Conservation (phyloP, 2,329 filamentous ascomycete genomes). For the Neocatenulostroma microsporum region DNA sequence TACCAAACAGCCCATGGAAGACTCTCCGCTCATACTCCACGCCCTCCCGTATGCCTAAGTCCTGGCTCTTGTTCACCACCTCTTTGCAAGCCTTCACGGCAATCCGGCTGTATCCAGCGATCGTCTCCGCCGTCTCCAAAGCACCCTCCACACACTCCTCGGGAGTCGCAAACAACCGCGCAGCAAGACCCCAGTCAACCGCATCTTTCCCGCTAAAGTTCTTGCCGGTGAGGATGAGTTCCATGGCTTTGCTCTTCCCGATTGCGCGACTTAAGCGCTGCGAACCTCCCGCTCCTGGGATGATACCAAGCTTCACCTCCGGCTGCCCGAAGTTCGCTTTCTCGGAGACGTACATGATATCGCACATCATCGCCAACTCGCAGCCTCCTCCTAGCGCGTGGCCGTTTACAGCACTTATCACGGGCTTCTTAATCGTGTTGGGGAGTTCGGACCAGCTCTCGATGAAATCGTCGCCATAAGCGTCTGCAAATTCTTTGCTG, state of each 20-base stretch:
- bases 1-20: constrained; percentile 90
- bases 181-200: constrained; percentile 82
- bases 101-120: constrained; percentile 79
- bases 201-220: constrained; percentile 79
- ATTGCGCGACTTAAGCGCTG: constrained; percentile 72
- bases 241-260: constrained; percentile 74
- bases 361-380: constrained; percentile 95
- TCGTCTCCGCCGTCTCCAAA: constrained; percentile 76
- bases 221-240: constrained; percentile 78
- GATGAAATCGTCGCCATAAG: constrained; percentile 88
- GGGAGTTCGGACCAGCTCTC: constrained; percentile 86
- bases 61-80: constrained; percentile 99
- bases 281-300: constrained; percentile 85
- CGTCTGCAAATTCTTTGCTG: constrained; percentile 75
- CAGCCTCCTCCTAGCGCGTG: constrained; percentile 93
- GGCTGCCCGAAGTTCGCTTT: constrained; percentile 90
- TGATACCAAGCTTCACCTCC: constrained; percentile 89
- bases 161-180: constrained; percentile 68
- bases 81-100: constrained; percentile 87
- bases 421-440: constrained; percentile 79
- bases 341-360: constrained; percentile 83
- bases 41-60: constrained; percentile 75
- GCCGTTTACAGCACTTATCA: constrained; percentile 89
- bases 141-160: constrained; percentile 76
- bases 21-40: constrained; percentile 90